A percentile compares a stretch with the other conserved stretches of the same genome.
These are phyloP conservation scores for Dioscorea cayenensis DNA, from an alignment of 116 monocot genomes.

Conservation along the genomic window DNA sequence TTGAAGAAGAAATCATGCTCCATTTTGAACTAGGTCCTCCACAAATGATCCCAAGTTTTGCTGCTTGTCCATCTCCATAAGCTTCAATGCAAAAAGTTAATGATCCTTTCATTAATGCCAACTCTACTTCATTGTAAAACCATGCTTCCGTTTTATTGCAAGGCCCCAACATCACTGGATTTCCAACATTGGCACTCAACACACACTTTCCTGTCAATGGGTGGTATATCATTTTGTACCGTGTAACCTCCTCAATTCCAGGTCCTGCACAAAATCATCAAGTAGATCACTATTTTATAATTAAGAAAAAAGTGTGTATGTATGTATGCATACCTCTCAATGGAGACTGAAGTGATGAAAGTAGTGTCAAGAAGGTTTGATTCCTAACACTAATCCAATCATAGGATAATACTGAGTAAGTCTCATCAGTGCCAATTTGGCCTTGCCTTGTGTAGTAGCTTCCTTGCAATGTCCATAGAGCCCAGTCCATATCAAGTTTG, in stretches of 20 bases:
- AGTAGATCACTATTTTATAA: too few species aligned
- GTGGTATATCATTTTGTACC: not conserved
- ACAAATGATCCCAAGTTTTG: slow-evolving; percentile 1
- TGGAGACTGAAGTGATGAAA: not conserved
- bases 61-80: not conserved
- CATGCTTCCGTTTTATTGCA: not conserved
- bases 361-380: not conserved
- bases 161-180: not conserved
- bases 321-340: not conserved
- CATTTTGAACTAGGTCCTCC: not conserved
- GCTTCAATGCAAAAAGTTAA: not conserved
- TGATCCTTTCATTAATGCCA: not conserved
- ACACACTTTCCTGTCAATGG: not conserved
- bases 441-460: slow-evolving; percentile 2
- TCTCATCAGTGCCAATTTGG: not conserved
- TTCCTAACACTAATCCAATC: not conserved
- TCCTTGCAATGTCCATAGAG: slow-evolving; percentile 3
- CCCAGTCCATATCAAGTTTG: not conserved
- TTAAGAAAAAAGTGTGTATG: not conserved
- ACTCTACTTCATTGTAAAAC: not conserved
- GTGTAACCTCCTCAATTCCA: not conserved
- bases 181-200: not conserved
- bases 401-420: not conserved
- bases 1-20: not conserved
- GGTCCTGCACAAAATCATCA: not conserved